Base-by-base conservation (phyloP, 1,284 basidiomycete genomes). In the Fomitopsis pinicola region DNA sequence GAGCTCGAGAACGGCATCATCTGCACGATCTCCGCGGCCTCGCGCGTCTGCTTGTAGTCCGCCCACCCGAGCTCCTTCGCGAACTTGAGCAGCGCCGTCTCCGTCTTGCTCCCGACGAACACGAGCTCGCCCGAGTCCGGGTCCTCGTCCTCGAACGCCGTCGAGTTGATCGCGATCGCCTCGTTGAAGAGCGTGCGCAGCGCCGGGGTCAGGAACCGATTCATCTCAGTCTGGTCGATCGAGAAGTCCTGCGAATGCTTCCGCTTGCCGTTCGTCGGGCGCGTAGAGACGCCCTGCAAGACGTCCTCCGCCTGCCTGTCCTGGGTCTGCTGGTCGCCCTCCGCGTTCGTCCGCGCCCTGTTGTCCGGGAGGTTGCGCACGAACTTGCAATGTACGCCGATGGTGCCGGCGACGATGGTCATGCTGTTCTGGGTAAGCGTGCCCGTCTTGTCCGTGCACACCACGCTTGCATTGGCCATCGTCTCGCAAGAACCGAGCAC, bases 401-500 rank as follows among this genome's bases (percentile, higher is more conserved):
- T 81, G 33, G 95, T 95, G 42, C 97, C 97, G 15, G 97, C 95
- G 57, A 99, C 97, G 68, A 99, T 91, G 17, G 88, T 87, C 97
- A 99, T 99, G 70, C 81, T 82, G 79, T 98, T 98, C 72, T 95
- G 91, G 0, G 97, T 98, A 30, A 95, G 86, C 7, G 95, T 92
- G 55, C 93, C 93, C 1, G 95, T 97, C 80, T 98, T 98, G 80
- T 97, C 95, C 22, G 95, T 98, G 78, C 95, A 98, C 33, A 98
- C 85, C 64, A 98, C 96, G 26, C 91, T 97, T 14, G 95, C 93
- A 72, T 98, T 98, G 38, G 93, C 97, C 96, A 98, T 99, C 7
- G 94, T 98, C 80, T 98, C 97, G 76, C 97, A 99, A 30, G 94
- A 95, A 14, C 94, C 92, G 40, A 99, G 85, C 2, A 98, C 91